phyloP scores from a whole-genome alignment of 768 basidiomycete genomes.

The Amanita phalloides region DNA sequence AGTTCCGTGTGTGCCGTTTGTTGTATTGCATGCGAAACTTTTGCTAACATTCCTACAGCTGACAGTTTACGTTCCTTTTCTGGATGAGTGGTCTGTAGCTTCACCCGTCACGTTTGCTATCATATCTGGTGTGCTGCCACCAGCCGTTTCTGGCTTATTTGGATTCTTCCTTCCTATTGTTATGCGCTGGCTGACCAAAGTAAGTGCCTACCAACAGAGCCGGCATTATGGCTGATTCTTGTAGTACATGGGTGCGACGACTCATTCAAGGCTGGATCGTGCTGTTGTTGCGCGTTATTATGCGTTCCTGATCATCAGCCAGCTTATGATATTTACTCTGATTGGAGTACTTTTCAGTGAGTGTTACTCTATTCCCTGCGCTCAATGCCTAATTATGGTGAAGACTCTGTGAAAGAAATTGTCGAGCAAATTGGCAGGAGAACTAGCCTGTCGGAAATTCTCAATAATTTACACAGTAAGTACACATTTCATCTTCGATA shows the following conservation, averaged over 20 bases:
- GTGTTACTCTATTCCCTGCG: constrained; percentile 14
- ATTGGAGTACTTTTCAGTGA: constrained; percentile 82
- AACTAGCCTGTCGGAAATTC: constrained; percentile 34
- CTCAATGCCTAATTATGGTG: neutral
- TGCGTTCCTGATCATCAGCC: constrained; percentile 87
- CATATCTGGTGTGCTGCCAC: constrained; percentile 88
- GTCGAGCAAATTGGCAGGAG: constrained; percentile 31
- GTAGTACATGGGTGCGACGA: constrained; percentile 54
- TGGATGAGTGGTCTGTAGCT: constrained; percentile 55
- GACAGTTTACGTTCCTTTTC: constrained; percentile 60
- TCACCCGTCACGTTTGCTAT: constrained; percentile 68
- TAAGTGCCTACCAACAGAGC: constrained; percentile 25
- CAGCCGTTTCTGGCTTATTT: constrained; percentile 79
- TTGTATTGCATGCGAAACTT: neutral
- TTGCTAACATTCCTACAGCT: constrained; percentile 28
- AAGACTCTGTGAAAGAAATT: constrained; percentile 33
- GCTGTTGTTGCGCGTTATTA: constrained; percentile 90
- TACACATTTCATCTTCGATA: constrained; percentile 3
- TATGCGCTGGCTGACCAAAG: constrained; percentile 83
- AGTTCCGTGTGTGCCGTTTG: constrained; percentile 41
- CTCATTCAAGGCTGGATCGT: constrained; percentile 76
- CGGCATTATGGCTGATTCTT: constrained; percentile 45
- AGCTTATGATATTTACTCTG: constrained; percentile 88
- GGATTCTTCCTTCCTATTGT: constrained; percentile 85
- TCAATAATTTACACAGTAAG: constrained; percentile 35